phyloP scores from a whole-genome alignment of 1,139 yeast genomes.

The Suhomyces terraborum region DNA sequence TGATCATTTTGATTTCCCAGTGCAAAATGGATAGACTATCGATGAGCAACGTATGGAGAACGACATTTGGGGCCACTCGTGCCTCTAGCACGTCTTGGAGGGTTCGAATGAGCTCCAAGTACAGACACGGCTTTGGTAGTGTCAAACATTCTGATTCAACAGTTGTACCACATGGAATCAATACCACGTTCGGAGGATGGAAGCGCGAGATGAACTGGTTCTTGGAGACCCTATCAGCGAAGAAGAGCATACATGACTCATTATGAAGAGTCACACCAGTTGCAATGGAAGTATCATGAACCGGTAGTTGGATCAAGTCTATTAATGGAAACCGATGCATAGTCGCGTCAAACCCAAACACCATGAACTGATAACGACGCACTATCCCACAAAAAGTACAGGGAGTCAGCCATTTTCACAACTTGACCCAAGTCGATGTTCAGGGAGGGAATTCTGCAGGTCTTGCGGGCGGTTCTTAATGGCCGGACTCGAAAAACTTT shows the following conservation, averaged over 20 bases:
- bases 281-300: neutral
- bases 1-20: constrained; percentile 32
- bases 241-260: neutral
- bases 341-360: neutral
- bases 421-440: neutral
- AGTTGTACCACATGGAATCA: constrained; percentile 12
- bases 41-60: constrained; percentile 25
- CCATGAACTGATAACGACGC: neutral
- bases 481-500: constrained; percentile 7
- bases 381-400: too few species aligned
- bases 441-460: neutral
- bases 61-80: constrained; percentile 4
- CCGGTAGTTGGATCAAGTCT: neutral
- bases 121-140: neutral
- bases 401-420: neutral
- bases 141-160: neutral
- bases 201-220: neutral
- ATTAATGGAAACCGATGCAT: neutral
- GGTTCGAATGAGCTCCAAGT: constrained; percentile 2
- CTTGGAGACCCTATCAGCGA: neutral
- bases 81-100: constrained; percentile 6
- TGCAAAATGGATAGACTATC: constrained; percentile 35
- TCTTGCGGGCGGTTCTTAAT: constrained; percentile 7
- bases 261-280: neutral
- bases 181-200: constrained; percentile 1